Percentiles rank a stretch among this genome's conserved stretches.
These are phyloP conservation scores for Sarocladium kiliense DNA, from an alignment of 2,329 filamentous ascomycete species.

Conservation along the genomic window DNA sequence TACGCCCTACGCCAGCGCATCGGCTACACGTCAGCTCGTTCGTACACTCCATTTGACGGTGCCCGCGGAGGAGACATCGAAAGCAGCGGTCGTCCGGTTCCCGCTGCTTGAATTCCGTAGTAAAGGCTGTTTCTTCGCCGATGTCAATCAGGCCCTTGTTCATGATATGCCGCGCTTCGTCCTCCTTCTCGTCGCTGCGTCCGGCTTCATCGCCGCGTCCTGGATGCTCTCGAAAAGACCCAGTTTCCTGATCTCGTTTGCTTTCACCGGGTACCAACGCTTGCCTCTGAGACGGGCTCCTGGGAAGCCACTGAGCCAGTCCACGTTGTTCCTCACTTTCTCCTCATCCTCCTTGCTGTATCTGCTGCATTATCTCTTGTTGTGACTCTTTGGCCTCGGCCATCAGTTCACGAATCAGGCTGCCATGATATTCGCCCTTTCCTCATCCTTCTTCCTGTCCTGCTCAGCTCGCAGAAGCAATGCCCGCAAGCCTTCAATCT, in stretches of 20 bases:
- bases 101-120: neutral
- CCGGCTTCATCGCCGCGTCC: neutral
- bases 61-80: neutral
- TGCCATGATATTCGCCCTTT: neutral
- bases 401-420: neutral
- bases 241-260: too few species aligned
- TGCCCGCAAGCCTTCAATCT: neutral
- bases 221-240: neutral
- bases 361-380: neutral
- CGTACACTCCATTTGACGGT: neutral
- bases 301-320: neutral
- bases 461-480: neutral
- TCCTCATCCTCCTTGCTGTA: neutral
- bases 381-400: neutral
- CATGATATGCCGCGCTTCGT: neutral
- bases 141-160: too few species aligned
- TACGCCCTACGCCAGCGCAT: neutral
- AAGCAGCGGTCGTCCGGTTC: neutral
- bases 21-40: too few species aligned
- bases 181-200: neutral
- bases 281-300: neutral
- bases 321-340: neutral
- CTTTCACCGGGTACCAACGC: neutral
- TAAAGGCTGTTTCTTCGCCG: too few species aligned
- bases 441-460: neutral